Base-by-base conservation (phyloP, 345 rosid genomes). In the Noccaea caerulescens region DNA sequence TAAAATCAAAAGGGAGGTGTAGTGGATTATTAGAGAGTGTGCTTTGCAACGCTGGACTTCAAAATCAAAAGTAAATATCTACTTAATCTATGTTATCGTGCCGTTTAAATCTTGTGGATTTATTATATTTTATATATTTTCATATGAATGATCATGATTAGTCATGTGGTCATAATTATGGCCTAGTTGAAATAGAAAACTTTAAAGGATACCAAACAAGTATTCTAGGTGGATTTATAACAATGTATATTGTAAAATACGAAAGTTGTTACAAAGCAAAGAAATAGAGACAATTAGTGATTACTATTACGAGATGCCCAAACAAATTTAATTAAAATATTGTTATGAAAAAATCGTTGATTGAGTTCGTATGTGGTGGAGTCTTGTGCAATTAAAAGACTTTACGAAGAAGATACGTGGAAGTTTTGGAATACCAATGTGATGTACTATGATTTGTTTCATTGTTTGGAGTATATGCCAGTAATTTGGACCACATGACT, bases 101-200 rank as follows among this genome's bases (percentile, higher is more conserved):
- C 69, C 78, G 57, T 68, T 75, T 62, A 52, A 42, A 11, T 5
- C 11, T 20, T 27, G 3, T 11, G 38, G 49, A 33, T 33, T 52
- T 32, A 14, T 33, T 6, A 39, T 30, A 54, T 13, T 36, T 36
- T 13, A 63, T 56, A 37, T 34, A 9, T 42, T 72, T 64, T 27
- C 54, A 45, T 54, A 45, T 14, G 49, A 44, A 42, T 42, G 68
- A 66, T 59, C 63, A 51, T 75, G 57, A 75, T 59, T 75, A 60
- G 73, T 68, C 73, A 67, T 74, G 78, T 60, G 68, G 8, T 67
- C 34, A 67, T 59, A 57, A 67, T 74, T 67, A 67, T 52, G 12
- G 66, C 13, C 39, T 34, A 42, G 3, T 59, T 33, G 10, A n/a
- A 41, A 33, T 59, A n/a, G 25, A 20, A 51, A 49, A 58, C 38